A percentile compares a stretch with the other conserved stretches of the same genome.
These are phyloP conservation scores for Wallacemonas sp. DNA, from an alignment of 208 protist species.

Conservation along the genomic window DNA sequence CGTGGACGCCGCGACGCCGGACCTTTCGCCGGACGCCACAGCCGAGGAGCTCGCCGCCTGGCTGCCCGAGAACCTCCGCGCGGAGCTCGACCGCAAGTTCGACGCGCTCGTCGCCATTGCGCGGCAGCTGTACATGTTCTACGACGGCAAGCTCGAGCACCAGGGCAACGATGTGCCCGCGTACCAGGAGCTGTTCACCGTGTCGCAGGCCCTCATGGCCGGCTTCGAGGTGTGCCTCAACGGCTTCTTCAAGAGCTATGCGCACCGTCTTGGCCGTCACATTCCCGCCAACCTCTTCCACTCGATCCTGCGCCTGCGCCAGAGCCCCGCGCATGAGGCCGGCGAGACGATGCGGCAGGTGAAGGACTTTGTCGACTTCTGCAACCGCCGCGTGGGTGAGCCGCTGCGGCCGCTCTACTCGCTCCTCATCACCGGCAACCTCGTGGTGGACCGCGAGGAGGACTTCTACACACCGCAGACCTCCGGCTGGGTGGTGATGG, in stretches of 20 bases:
- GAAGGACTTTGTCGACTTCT: constrained; percentile 57
- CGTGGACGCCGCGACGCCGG: constrained; percentile 53
- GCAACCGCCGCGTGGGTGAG: constrained; percentile 40
- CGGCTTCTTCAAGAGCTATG: constrained; percentile 55
- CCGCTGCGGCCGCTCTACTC: constrained; percentile 57
- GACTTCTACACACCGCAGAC: constrained; percentile 91
- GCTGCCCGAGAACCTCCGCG: constrained; percentile 58
- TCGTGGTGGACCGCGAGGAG: constrained; percentile 73
- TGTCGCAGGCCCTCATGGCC: constrained; percentile 93
- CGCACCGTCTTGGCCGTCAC: constrained; percentile 56
- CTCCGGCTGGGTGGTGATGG: constrained; percentile 97
- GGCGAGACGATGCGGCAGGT: constrained; percentile 54
- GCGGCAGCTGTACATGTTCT: constrained; percentile 96
- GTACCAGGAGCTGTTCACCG: constrained; percentile 97
- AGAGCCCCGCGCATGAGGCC: constrained; percentile 28
- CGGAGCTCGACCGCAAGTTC: constrained; percentile 95
- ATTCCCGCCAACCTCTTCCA: constrained; percentile 59
- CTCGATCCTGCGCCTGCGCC: constrained; percentile 26
- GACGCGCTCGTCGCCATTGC: constrained; percentile 95
- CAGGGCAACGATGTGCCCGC: constrained; percentile 96
- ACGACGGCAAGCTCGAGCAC: constrained; percentile 79
- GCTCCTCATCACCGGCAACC: constrained; percentile 85
- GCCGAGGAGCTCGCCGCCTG: constrained; percentile 42
- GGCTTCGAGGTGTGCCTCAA: constrained; percentile 90
- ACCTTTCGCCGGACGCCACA: constrained; percentile 63